A percentile compares a stretch with the other conserved stretches of the same genome.
Evolutionary conservation across 2,329 filamentous ascomycete genomes (phyloP).

Genomic region (Fusarium sp.): DNA sequence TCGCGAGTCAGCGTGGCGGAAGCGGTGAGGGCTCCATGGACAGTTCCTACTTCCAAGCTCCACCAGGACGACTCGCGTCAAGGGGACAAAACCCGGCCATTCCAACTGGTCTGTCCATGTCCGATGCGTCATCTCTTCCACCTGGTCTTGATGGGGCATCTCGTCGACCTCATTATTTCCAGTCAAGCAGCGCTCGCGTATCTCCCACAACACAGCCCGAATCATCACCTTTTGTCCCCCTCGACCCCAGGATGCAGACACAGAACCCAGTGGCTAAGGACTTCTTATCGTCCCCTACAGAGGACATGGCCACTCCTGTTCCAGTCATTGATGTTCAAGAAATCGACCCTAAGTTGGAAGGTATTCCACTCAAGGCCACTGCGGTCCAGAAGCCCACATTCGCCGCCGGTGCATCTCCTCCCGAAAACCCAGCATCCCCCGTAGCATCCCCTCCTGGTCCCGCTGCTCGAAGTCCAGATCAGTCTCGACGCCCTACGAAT

Average conservation of each 20-base stretch:
- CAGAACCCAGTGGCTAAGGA: slow-evolving; percentile 47
- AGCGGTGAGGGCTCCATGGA: slow-evolving; percentile 38
- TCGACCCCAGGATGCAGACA: slow-evolving; percentile 56
- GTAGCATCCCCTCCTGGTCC: slow-evolving; percentile 40
- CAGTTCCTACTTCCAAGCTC: slow-evolving; percentile 34
- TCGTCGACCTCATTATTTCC: slow-evolving; percentile 47
- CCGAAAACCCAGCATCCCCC: slow-evolving; percentile 43
- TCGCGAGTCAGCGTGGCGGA: slow-evolving; percentile 39
- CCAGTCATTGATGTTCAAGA: slow-evolving; percentile 65
- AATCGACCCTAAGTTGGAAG: slow-evolving; percentile 67
- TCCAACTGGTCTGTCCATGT: slow-evolving; percentile 27
- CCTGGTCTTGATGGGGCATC: slow-evolving; percentile 47
- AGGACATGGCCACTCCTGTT: slow-evolving; percentile 45
- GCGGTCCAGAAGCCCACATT: slow-evolving; percentile 63
- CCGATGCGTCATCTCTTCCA: slow-evolving; percentile 41
- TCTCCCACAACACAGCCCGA: slow-evolving; percentile 49
- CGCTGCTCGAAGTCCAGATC: slow-evolving; percentile 24
- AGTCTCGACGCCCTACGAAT: slow-evolving; percentile 6
- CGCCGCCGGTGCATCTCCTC: slow-evolving; percentile 44
- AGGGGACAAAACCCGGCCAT: slow-evolving; percentile 25
- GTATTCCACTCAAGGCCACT: slow-evolving; percentile 63
- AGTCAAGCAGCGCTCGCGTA: slow-evolving; percentile 42
- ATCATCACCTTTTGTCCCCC: slow-evolving; percentile 49
- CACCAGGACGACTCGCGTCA: slow-evolving; percentile 27
- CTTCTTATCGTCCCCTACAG: slow-evolving; percentile 47